Percentiles rank a stretch among this genome's conserved stretches.
Evolutionary conservation across 306 rosid species (phyloP).

Genomic region (Urtica urens): DNA sequence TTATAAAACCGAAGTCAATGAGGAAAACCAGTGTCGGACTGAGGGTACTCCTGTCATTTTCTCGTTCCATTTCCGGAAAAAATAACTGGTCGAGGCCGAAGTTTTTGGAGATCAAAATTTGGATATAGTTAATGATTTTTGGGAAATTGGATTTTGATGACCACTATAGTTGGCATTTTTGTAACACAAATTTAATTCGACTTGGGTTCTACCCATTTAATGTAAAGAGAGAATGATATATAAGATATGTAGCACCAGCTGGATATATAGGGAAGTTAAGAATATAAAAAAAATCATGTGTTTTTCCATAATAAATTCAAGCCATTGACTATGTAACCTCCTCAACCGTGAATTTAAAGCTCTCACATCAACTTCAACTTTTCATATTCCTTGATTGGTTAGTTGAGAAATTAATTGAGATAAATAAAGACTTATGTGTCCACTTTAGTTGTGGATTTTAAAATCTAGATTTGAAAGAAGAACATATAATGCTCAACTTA

Average conservation of each 20-base stretch:
- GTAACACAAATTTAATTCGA: neutral
- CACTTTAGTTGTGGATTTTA: too few species aligned
- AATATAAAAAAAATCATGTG: neutral
- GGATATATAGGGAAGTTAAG: neutral
- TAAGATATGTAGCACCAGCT: neutral
- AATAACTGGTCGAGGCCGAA: conserved; percentile 14
- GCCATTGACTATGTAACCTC: neutral
- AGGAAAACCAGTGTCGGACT: conserved; percentile 24
- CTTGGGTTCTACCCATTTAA: neutral
- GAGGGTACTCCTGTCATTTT: conserved; percentile 29
- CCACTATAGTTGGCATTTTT: neutral
- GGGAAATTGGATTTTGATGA: neutral
- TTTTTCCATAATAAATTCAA: neutral
- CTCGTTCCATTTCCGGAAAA: too few species aligned
- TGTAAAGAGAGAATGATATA: neutral
- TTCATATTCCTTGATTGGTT: too few species aligned
- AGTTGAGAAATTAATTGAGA: too few species aligned
- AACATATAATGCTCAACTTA: too few species aligned
- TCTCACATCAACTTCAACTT: neutral
- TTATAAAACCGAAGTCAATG: conserved; percentile 17
- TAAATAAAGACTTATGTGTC: too few species aligned
- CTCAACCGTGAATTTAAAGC: neutral
- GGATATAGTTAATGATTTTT: too few species aligned
- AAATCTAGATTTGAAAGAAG: too few species aligned
- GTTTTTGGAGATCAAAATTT: neutral